Percentiles rank a stretch among this genome's conserved stretches.
Conservation (phyloP, 2,329 filamentous ascomycete species). For the Penicillium sp. region DNA sequence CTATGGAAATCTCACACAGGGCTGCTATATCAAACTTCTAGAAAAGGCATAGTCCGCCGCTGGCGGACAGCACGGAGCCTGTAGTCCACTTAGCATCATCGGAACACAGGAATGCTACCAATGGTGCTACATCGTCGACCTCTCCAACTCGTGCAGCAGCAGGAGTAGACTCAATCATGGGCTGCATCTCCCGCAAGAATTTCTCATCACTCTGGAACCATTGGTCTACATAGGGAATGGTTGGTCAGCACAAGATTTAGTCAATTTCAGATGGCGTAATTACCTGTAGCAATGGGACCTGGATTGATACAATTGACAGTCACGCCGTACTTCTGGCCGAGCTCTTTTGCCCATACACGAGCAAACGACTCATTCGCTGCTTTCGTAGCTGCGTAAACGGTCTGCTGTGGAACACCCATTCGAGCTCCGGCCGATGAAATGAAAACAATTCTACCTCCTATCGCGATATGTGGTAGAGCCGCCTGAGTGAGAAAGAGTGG, state of each 20-base stretch:
- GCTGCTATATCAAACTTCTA: too few relatives aligned
- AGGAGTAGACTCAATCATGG: conserved; percentile 33
- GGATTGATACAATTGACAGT: conserved; percentile 59
- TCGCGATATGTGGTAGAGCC: conserved; percentile 29
- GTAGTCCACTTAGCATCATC: conserved; percentile 34
- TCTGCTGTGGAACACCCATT: conserved; percentile 48
- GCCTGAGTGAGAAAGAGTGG: conserved; percentile 35
- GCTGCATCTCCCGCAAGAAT: conserved; percentile 34
- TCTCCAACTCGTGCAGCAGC: conserved; percentile 32
- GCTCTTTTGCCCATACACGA: conserved; percentile 60
- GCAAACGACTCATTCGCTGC: conserved; percentile 62
- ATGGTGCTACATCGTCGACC: conserved; percentile 33
- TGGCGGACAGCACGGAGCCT: conserved; percentile 29
- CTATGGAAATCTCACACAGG: too few relatives aligned
- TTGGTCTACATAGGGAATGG: conserved; percentile 13
- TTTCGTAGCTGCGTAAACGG: conserved; percentile 60
- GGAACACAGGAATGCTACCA: conserved; percentile 33
- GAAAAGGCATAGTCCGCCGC: conserved; percentile 23
- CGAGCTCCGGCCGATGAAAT: conserved; percentile 58
- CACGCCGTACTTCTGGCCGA: conserved; percentile 34
- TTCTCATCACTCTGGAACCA: conserved; percentile 35
- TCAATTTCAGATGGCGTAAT: neutral
- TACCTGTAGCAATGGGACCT: conserved; percentile 56
- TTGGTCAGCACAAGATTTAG: neutral
- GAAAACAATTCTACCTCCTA: conserved; percentile 54